These are phyloP conservation scores for Ophiostoma perfectum DNA, from an alignment of 2,329 filamentous ascomycete genomes.

Conservation along the genomic window DNA sequence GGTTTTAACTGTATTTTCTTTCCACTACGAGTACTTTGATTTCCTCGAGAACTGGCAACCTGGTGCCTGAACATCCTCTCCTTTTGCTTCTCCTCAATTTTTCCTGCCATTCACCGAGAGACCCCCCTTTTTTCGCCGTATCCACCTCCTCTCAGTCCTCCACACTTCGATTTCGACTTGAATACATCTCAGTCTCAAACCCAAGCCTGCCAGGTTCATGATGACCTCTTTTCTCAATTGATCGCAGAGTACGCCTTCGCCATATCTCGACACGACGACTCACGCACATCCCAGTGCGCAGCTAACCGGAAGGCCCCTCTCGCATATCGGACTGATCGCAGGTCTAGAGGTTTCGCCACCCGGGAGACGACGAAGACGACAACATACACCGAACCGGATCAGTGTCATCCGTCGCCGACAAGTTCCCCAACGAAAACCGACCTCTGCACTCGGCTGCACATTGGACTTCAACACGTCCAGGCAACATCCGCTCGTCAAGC, in stretches of 20 bases:
- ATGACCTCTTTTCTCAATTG: conserved; percentile 7
- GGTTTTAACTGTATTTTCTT: neutral
- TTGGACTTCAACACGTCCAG: conserved; percentile 2
- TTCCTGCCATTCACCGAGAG: neutral
- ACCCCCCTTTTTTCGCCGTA: conserved; percentile 15
- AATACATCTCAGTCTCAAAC: neutral
- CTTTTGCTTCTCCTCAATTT: neutral
- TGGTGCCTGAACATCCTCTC: neutral
- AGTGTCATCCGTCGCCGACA: neutral
- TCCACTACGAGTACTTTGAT: neutral
- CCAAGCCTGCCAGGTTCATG: neutral
- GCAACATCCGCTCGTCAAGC: neutral
- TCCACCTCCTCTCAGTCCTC: conserved; percentile 8
- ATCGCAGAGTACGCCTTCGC: neutral
- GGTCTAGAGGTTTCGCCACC: neutral
- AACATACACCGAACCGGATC: neutral
- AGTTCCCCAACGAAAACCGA: neutral
- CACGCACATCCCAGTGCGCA: neutral
- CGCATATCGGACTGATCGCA: neutral
- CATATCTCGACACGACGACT: neutral
- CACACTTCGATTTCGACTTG: conserved; percentile 10
- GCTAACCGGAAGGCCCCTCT: neutral
- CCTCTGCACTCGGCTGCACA: neutral
- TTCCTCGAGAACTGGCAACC: neutral
- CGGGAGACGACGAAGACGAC: neutral